Evolutionary conservation across 1,284 basidiomycete genomes (phyloP).

Genomic region (Kalmanozyma brasiliensis): DNA sequence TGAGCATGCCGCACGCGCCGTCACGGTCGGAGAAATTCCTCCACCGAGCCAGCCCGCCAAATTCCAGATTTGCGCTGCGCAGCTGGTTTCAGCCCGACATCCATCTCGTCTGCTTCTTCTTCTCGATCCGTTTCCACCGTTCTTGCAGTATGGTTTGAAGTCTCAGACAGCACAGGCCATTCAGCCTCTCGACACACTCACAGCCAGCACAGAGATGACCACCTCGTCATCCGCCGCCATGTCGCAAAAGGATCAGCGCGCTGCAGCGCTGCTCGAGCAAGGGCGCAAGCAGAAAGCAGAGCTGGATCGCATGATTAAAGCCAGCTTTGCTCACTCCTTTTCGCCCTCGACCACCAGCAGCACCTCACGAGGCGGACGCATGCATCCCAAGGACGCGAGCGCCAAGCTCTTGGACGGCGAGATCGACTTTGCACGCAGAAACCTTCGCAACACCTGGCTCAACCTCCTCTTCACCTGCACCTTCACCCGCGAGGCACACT

Average conservation of each 20-base stretch:
- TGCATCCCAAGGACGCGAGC: conserved; percentile 30
- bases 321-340: conserved; percentile 32
- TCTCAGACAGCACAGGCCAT: too few relatives aligned
- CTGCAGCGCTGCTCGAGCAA: conserved; percentile 43
- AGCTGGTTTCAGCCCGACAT: too few relatives aligned
- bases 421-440: conserved; percentile 55
- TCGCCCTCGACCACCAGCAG: conserved; percentile 14
- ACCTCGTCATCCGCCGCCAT: conserved; percentile 23
- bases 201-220: conserved; percentile 7
- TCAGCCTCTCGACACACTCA: neutral
- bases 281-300: conserved; percentile 46
- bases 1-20: too few relatives aligned
- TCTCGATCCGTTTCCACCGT: too few relatives aligned
- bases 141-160: neutral
- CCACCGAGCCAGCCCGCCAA: too few relatives aligned
- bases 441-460: conserved; percentile 62
- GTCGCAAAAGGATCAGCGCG: conserved; percentile 38
- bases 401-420: conserved; percentile 44
- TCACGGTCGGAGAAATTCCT: too few relatives aligned
- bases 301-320: conserved; percentile 45
- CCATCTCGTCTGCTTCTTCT: too few relatives aligned
- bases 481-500: conserved; percentile 53
- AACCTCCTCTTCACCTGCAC: conserved; percentile 61
- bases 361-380: conserved; percentile 29
- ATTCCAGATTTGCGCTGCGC: conserved; percentile 2